Conservation (phyloP, 306 rosid species). For the Inga leiocalycina region DNA sequence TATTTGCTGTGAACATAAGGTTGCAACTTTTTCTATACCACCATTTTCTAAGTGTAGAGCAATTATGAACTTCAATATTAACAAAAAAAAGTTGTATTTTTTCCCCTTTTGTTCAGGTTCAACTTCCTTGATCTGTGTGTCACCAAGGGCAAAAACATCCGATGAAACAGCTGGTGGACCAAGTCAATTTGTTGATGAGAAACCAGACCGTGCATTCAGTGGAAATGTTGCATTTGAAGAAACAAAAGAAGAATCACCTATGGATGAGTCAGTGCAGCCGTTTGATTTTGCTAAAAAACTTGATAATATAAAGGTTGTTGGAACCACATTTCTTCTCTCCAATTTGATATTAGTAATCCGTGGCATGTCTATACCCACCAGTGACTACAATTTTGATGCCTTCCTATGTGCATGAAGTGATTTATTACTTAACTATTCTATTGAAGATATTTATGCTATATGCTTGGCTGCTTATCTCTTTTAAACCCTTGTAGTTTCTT, state of each 20-base stretch:
- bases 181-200: slow-evolving; percentile 29
- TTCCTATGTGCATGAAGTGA: background rate
- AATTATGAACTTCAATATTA: background rate
- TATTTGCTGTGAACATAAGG: background rate
- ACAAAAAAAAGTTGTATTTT: background rate
- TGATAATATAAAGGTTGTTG: slow-evolving; percentile 31
- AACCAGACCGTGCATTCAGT: slow-evolving; percentile 34
- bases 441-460: too few relatives aligned
- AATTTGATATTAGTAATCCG: background rate
- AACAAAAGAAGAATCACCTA: slow-evolving; percentile 35
- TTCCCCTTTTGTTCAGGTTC: slow-evolving; percentile 37
- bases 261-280: background rate
- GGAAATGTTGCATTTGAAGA: slow-evolving; percentile 33
- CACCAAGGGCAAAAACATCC: slow-evolving; percentile 14
- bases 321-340: background rate
- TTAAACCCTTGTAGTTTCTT: too few relatives aligned
- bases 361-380: background rate
- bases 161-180: slow-evolving; percentile 32
- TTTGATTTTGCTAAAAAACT: slow-evolving; percentile 43
- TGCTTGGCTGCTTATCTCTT: too few relatives aligned
- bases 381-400: background rate
- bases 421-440: background rate
- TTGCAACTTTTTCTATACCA: background rate
- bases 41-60: background rate
- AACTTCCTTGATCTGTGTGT: slow-evolving; percentile 21